phyloP scores from a whole-genome alignment of 148 eudicot genomes.

The Camellia japonica region DNA sequence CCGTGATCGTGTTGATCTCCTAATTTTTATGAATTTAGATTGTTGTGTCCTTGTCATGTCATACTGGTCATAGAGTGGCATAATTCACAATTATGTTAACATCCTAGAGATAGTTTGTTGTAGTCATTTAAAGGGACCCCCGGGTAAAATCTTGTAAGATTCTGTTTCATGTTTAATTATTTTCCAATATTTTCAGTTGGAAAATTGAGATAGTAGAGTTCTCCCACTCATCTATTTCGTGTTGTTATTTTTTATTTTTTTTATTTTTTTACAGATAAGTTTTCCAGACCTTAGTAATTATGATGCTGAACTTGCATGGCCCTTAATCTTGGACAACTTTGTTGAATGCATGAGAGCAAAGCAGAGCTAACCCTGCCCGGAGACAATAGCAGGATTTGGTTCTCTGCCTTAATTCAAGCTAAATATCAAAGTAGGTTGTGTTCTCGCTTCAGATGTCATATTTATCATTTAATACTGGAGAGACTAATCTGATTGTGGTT shows the following conservation, averaged over 20 bases:
- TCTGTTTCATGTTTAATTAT: background rate
- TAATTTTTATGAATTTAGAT: too few relatives aligned
- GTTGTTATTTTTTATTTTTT: background rate
- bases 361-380: slow-evolving; percentile 26
- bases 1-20: too few relatives aligned
- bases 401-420: background rate
- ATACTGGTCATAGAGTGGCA: background rate
- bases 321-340: slow-evolving; percentile 86
- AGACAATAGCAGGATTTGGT: slow-evolving; percentile 7
- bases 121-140: background rate
- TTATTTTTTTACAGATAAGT: slow-evolving; percentile 50
- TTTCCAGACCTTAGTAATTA: slow-evolving; percentile 79
- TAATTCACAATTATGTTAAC: background rate
- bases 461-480: background rate
- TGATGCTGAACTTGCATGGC: slow-evolving; percentile 82
- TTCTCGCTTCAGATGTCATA: background rate
- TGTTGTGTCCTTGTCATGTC: background rate
- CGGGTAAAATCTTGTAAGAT: background rate
- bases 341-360: slow-evolving; percentile 89
- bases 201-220: background rate
- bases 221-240: background rate
- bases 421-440: slow-evolving; percentile 3
- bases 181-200: background rate
- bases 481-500: slow-evolving; percentile 8
- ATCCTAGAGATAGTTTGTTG: background rate